These are phyloP conservation scores for Eimeria maxima DNA, from an alignment of 169 alveolate genomes.

Conservation along the genomic window DNA sequence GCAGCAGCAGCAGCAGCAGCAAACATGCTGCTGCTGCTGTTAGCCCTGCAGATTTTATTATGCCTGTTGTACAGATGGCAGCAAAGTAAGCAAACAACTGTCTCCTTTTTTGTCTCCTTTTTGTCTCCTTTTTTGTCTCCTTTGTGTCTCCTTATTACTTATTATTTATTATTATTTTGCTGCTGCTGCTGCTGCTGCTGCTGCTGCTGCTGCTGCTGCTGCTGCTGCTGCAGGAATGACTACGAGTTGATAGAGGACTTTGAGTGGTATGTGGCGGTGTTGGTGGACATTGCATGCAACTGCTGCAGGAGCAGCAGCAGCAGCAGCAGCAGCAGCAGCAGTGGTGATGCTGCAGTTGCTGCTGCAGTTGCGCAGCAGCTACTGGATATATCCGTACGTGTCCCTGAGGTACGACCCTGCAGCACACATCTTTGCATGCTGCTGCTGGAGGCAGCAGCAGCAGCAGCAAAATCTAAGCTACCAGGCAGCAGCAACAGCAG, in stretches of 20 bases:
- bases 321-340: slow-evolving; percentile 69
- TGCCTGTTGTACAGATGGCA: slow-evolving; percentile 27
- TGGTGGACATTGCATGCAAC: slow-evolving; percentile 53
- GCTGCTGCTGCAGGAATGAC: too few species aligned
- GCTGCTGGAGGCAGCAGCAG: slow-evolving; percentile 6
- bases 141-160: too few species aligned
- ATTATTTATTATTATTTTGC: neutral
- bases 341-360: slow-evolving; percentile 19
- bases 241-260: slow-evolving; percentile 82
- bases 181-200: too few species aligned
- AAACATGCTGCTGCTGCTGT: slow-evolving; percentile 7
- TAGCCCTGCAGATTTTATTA: neutral
- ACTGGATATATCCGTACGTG: slow-evolving; percentile 78
- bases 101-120: neutral
- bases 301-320: slow-evolving; percentile 5
- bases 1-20: slow-evolving; percentile 18
- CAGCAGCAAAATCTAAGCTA: too few species aligned
- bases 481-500: slow-evolving; percentile 10
- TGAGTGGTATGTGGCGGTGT: slow-evolving; percentile 82
- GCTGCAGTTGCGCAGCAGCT: slow-evolving; percentile 77
- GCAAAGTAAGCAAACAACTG: neutral
- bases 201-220: too few species aligned
- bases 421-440: slow-evolving; percentile 27
- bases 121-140: too few species aligned
- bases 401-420: slow-evolving; percentile 77